A percentile compares a stretch with the other conserved stretches of the same genome.
Conservation (phyloP, 371 early-diverging fungal genomes). For the Mucor piriformis region DNA sequence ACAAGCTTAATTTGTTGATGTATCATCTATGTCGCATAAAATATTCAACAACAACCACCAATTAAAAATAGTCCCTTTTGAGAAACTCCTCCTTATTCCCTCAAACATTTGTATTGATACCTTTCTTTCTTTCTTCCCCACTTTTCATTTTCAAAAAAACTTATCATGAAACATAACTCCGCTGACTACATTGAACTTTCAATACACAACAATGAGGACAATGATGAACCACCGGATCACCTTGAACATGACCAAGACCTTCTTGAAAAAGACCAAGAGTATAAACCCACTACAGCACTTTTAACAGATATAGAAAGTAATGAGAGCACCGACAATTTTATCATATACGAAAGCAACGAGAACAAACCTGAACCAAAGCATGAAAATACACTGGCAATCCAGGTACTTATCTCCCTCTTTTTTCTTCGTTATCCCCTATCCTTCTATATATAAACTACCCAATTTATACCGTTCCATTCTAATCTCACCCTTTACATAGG, state of each 20-base stretch:
- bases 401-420: constrained; percentile 11
- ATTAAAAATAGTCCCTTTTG: neutral
- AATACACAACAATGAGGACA: constrained; percentile 23
- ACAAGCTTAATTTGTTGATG: neutral
- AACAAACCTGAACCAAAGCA: neutral
- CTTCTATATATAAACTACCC: neutral
- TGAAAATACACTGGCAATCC: constrained; percentile 20
- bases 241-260: constrained; percentile 7
- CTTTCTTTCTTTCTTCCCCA: neutral
- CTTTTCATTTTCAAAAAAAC: neutral
- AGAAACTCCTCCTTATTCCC: neutral
- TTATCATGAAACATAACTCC: constrained; percentile 4
- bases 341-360: constrained; percentile 9
- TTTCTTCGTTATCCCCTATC: neutral
- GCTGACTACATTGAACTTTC: constrained; percentile 33
- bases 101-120: neutral
- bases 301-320: constrained; percentile 4
- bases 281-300: constrained; percentile 6
- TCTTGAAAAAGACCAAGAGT: neutral
- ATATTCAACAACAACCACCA: neutral
- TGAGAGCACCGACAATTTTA: constrained; percentile 7
- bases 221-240: constrained; percentile 24
- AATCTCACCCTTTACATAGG: constrained; percentile 39
- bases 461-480: neutral
- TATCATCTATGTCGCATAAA: neutral